Evolutionary conservation across 495 filamentous ascomycete species (phyloP).

Genomic region (Penicillium diatomitis): DNA sequence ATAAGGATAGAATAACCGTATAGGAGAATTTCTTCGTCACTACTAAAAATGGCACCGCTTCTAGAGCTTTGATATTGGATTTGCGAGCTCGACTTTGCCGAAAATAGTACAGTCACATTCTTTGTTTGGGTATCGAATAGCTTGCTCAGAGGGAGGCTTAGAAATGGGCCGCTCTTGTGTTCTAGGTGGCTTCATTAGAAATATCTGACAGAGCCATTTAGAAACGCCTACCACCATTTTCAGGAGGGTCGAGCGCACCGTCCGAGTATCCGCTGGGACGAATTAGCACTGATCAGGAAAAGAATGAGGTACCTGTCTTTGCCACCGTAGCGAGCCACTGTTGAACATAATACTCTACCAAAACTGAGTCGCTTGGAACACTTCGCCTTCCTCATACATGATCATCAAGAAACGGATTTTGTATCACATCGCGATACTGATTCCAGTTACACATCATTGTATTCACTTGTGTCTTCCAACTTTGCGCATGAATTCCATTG

Average conservation of each 20-base stretch:
- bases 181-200: too few relatives aligned
- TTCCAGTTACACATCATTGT: slow-evolving; percentile 1
- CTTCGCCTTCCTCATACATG: too few relatives aligned
- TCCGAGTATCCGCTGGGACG: background rate
- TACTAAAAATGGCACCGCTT: background rate
- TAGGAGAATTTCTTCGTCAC: background rate
- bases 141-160: slow-evolving; percentile 36
- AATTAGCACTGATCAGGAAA: background rate
- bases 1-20: too few relatives aligned
- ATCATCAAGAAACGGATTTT: too few relatives aligned
- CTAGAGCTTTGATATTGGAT: background rate
- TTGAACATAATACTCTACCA: background rate
- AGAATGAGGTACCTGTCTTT: background rate
- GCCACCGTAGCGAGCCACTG: background rate
- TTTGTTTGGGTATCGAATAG: slow-evolving; percentile 29
- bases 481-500: too few relatives aligned
- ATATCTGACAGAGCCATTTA: slow-evolving; percentile 3
- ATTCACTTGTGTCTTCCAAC: background rate
- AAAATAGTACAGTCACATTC: background rate
- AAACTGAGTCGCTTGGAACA: background rate
- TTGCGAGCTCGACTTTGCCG: background rate
- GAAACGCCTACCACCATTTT: background rate
- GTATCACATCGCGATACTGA: background rate
- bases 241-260: background rate
- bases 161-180: slow-evolving; percentile 37